These are phyloP conservation scores for Protostelium mycophagum DNA, from an alignment of 78 protist genomes.

Conservation along the genomic window DNA sequence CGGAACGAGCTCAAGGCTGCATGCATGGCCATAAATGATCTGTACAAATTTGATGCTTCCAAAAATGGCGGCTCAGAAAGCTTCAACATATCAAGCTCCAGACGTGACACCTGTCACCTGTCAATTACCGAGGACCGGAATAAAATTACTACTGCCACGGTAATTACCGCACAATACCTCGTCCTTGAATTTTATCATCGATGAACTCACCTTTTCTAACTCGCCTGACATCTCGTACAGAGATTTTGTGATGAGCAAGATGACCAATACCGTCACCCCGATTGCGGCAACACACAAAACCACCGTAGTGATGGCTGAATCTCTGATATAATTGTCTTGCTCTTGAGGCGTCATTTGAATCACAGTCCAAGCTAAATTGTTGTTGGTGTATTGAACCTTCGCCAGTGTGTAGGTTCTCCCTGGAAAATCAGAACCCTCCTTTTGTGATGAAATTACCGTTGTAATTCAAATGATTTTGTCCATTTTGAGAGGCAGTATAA, in stretches of 20 bases:
- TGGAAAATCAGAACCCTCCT: no score
- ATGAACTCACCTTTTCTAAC: neutral
- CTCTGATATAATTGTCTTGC: neutral
- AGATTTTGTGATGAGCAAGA: neutral
- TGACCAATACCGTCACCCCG: neutral
- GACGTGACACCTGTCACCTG: neutral
- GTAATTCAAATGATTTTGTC: no score
- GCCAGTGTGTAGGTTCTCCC: no score
- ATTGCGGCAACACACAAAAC: neutral
- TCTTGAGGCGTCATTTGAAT: neutral
- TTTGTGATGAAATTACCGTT: no score
- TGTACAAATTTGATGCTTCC: neutral
- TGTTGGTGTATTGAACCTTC: no score
- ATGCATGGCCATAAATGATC: neutral
- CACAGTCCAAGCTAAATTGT: neutral
- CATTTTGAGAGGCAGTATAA: no score
- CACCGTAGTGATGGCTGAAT: neutral
- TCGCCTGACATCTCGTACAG: neutral
- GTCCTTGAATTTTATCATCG: no score
- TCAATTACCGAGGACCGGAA: neutral
- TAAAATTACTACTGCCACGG: no score
- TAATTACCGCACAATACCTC: no score
- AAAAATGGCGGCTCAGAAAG: neutral
- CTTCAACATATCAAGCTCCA: neutral
- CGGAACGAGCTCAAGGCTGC: neutral